Evolutionary conservation across 805 yeast species (phyloP), one percentile per base, ranked within the genome.

Genomic region (Grigorovia humatica): DNA sequence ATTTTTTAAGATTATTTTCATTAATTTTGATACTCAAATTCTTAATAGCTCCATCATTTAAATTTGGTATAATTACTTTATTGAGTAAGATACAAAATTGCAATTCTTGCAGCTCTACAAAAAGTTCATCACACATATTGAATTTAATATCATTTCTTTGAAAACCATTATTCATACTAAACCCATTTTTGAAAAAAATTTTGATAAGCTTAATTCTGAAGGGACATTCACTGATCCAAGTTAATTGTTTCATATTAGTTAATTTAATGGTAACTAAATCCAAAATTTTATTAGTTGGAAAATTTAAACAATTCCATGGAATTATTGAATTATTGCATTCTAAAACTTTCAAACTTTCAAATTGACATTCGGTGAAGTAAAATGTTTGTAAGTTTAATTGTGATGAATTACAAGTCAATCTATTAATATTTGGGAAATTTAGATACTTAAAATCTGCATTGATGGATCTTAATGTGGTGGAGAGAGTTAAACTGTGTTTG

Each of bases 191-290:
- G 6, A 52, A 23, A 0, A 17, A 32, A 13, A 55, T 30, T 13
- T 53, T 17, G 17, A 58, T 29, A 13, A 9, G 40, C 9, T 55
- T 30, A 1, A 58, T 29, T 6, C 49, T 11, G 41, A 44, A 54
- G 2, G 62, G 65, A 18, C 57, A 59, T 6, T 52, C 44, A 27
- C 43, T 46, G n/a, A 62, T 47, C 65, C 65, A 60, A 30, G 48
- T 18, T 6, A 59, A 42, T 45, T 63, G 66, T 29, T 57, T 54
- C 20, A 41, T 43, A 17, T 52, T 49, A 15, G 47, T 47, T 48
- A 64, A 40, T 19, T 53, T 55, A 8, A 61, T 43, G 7, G 32
- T 48, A 8, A 63, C 18, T 15, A 46, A 43, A 18, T 51, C 47
- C 3, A 58, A 18, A 4, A 30, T 32, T 6, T 35, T 43, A 4